A percentile compares a stretch with the other conserved stretches of the same genome.
These are phyloP conservation scores for Fusarium pseudograminearum DNA, from an alignment of 2,329 filamentous ascomycete genomes.

Conservation along the genomic window DNA sequence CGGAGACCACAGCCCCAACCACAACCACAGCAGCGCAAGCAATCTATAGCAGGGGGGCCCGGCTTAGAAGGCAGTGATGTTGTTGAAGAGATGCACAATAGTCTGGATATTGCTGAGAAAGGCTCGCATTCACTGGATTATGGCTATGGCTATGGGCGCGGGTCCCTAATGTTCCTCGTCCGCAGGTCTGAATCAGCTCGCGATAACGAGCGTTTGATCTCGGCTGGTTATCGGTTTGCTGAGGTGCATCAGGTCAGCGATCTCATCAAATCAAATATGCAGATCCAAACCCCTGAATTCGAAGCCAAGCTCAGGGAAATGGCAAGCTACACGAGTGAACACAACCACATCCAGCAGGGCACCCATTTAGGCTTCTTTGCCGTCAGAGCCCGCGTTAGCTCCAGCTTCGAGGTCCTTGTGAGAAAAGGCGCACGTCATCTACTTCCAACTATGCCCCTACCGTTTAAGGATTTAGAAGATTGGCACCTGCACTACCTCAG, in stretches of 20 bases:
- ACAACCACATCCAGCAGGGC: constrained; percentile 62
- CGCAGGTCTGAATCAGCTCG: constrained; percentile 68
- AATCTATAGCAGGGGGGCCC: constrained; percentile 19
- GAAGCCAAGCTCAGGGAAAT: constrained; percentile 72
- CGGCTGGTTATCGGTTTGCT: constrained; percentile 83
- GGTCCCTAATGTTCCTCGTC: constrained; percentile 85
- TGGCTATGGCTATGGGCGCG: constrained; percentile 70
- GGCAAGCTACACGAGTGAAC: constrained; percentile 66
- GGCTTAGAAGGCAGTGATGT: constrained; percentile 20
- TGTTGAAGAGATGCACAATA: constrained; percentile 39
- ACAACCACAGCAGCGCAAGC: constrained; percentile 30
- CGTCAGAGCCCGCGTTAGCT: constrained; percentile 63
- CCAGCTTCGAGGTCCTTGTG: constrained; percentile 73
- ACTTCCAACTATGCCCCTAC: constrained; percentile 69
- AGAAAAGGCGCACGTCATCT: constrained; percentile 67
- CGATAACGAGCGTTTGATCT: constrained; percentile 73
- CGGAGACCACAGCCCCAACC: constrained; percentile 29
- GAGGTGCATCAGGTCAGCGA: constrained; percentile 74
- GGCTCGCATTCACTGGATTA: constrained; percentile 48
- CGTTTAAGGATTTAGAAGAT: constrained; percentile 63
- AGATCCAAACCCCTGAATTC: constrained; percentile 75
- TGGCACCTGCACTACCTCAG: constrained; percentile 68
- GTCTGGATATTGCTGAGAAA: constrained; percentile 58
- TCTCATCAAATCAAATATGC: constrained; percentile 78
- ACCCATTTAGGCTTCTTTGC: constrained; percentile 71